These are phyloP conservation scores for Tylopilus felleus DNA, from an alignment of 768 basidiomycete species.

Conservation along the genomic window DNA sequence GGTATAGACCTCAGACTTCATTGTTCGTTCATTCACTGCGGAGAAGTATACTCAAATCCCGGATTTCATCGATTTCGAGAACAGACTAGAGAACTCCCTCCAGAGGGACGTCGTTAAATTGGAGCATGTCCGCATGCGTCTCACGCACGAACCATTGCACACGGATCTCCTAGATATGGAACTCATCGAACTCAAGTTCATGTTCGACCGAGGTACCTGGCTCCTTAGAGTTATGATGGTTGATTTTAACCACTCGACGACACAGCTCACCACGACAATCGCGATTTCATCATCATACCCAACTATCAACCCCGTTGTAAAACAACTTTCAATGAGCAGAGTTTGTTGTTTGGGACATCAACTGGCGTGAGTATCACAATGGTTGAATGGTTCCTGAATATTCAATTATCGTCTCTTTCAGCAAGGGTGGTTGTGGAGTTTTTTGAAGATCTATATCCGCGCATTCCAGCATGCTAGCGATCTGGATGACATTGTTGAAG, in stretches of 20 bases:
- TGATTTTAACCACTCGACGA: slow-evolving; percentile 6
- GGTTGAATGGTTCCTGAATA: neutral
- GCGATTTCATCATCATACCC: slow-evolving; percentile 76
- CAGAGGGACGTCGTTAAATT: slow-evolving; percentile 80
- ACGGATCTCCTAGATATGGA: slow-evolving; percentile 79
- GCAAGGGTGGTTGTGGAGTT: slow-evolving; percentile 69
- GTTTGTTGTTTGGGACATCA: slow-evolving; percentile 56
- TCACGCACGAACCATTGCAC: slow-evolving; percentile 67
- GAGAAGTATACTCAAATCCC: slow-evolving; percentile 91
- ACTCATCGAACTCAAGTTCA: slow-evolving; percentile 78
- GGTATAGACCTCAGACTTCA: slow-evolving; percentile 69
- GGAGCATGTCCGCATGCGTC: slow-evolving; percentile 82
- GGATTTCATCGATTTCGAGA: slow-evolving; percentile 81
- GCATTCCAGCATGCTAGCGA: slow-evolving; percentile 78
- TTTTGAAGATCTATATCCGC: slow-evolving; percentile 75
- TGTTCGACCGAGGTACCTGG: slow-evolving; percentile 65
- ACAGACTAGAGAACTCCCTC: slow-evolving; percentile 77
- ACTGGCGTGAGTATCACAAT: slow-evolving; percentile 51
- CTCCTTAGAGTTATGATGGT: slow-evolving; percentile 6
- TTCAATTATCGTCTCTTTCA: slow-evolving; percentile 26
- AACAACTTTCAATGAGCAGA: slow-evolving; percentile 61
- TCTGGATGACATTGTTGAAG: slow-evolving; percentile 75
- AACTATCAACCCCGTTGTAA: slow-evolving; percentile 67
- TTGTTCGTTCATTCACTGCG: slow-evolving; percentile 69
- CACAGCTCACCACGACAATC: slow-evolving; percentile 81